phyloP scores from a whole-genome alignment of 768 basidiomycete genomes.

The Lactarius indigo region DNA sequence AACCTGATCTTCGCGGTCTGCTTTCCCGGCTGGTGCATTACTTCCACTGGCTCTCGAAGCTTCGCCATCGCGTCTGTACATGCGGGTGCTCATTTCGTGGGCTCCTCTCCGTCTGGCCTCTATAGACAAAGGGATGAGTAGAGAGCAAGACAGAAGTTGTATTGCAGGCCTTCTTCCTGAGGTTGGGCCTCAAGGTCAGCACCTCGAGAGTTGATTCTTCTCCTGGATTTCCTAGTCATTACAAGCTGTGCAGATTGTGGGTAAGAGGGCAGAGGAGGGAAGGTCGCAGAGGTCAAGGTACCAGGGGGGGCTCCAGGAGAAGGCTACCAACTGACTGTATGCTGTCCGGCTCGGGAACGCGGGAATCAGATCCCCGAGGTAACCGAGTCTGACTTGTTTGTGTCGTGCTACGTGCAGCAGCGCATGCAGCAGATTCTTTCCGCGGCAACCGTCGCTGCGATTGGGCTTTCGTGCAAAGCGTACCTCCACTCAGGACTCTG shows the following conservation, averaged over 20 bases:
- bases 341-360: too few species aligned
- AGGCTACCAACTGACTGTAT: too few species aligned
- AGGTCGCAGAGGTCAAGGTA: not conserved
- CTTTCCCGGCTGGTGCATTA: not conserved
- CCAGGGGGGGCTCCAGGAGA: too few species aligned
- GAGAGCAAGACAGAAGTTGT: too few species aligned
- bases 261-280: not conserved
- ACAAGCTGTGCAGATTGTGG: not conserved
- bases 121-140: too few species aligned
- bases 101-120: too few species aligned
- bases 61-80: too few species aligned
- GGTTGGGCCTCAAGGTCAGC: not conserved
- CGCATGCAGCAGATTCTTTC: conserved; percentile 38
- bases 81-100: not conserved
- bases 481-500: conserved; percentile 66
- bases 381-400: not conserved
- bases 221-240: not conserved
- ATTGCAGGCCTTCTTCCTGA: not conserved
- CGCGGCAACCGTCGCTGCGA: conserved; percentile 54
- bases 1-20: not conserved
- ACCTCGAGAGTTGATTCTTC: not conserved
- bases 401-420: not conserved
- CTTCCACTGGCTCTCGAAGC: not conserved
- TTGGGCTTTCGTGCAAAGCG: conserved; percentile 77
- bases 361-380: too few species aligned